Conservation (phyloP, 805 yeast species). For the Jamesozyma spencerorum region DNA sequence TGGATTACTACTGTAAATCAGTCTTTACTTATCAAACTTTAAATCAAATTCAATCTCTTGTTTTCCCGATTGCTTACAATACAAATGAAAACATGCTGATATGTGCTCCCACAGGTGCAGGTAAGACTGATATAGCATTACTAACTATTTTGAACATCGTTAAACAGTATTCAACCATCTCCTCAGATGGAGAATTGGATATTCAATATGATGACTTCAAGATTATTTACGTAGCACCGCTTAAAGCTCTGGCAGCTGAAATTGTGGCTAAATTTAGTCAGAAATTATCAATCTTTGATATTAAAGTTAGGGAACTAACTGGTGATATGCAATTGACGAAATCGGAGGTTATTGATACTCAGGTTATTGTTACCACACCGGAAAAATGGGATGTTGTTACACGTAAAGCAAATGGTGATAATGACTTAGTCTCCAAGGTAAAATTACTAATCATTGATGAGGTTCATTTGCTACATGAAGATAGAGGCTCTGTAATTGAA, state of each 20-base stretch:
- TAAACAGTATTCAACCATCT: constrained; percentile 54
- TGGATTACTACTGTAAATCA: constrained; percentile 73
- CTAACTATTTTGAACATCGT: constrained; percentile 72
- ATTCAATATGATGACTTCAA: constrained; percentile 80
- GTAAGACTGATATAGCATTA: constrained; percentile 90
- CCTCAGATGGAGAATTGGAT: constrained; percentile 43
- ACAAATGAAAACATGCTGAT: constrained; percentile 92
- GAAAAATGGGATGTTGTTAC: constrained; percentile 98
- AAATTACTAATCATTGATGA: constrained; percentile 87
- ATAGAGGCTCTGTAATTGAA: constrained; percentile 95
- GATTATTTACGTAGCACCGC: constrained; percentile 85
- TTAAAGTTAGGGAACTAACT: constrained; percentile 78
- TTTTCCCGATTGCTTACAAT: constrained; percentile 84
- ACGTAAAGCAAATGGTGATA: constrained; percentile 83
- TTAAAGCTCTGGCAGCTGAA: constrained; percentile 93
- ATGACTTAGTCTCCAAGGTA: constrained; percentile 74
- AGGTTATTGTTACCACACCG: constrained; percentile 86
- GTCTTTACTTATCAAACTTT: constrained; percentile 75
- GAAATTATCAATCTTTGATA: constrained; percentile 75
- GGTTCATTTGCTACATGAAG: constrained; percentile 93
- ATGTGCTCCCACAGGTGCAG: constrained; percentile 98
- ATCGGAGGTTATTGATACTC: constrained; percentile 72
- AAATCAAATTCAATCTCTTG: constrained; percentile 83
- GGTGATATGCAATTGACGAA: constrained; percentile 92
- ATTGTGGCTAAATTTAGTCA: constrained; percentile 82